phyloP scores from a whole-genome alignment of 495 filamentous ascomycete genomes.

The Tuber melanosporum region DNA sequence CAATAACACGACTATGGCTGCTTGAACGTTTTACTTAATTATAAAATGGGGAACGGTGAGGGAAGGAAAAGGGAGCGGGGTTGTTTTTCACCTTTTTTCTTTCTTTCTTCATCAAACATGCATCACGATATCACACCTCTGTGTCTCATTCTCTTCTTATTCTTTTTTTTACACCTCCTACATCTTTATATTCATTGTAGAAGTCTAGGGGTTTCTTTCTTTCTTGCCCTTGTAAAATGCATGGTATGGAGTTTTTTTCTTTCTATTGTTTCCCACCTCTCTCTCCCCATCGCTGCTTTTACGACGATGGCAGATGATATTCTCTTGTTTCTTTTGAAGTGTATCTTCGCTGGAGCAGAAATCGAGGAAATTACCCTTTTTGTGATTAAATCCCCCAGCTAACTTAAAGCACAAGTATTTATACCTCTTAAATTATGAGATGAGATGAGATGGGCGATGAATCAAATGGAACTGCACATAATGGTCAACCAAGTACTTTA shows the following conservation, averaged over 20 bases:
- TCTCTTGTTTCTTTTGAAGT: slow-evolving; percentile 20
- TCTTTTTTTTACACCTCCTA: background rate
- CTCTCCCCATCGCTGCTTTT: slow-evolving; percentile 10
- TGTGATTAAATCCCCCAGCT: background rate
- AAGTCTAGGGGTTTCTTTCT: slow-evolving; percentile 30
- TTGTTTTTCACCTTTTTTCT: background rate
- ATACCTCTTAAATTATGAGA: background rate
- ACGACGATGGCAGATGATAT: slow-evolving; percentile 22
- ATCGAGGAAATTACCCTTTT: background rate
- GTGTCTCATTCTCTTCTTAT: slow-evolving; percentile 2
- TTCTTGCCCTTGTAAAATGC: slow-evolving; percentile 17
- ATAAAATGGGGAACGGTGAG: background rate
- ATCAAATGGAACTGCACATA: background rate
- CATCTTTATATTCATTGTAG: slow-evolving; percentile 29
- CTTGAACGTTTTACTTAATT: background rate
- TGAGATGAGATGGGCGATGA: background rate
- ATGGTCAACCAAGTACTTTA: background rate
- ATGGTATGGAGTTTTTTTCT: slow-evolving; percentile 35
- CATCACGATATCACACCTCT: background rate
- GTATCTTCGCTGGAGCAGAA: background rate
- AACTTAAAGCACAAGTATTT: background rate
- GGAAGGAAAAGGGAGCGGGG: background rate
- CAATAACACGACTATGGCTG: background rate
- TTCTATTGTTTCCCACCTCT: slow-evolving; percentile 6
- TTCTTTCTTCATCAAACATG: background rate